phyloP scores from a whole-genome alignment of 306 rosid species.

The Senna tora region DNA sequence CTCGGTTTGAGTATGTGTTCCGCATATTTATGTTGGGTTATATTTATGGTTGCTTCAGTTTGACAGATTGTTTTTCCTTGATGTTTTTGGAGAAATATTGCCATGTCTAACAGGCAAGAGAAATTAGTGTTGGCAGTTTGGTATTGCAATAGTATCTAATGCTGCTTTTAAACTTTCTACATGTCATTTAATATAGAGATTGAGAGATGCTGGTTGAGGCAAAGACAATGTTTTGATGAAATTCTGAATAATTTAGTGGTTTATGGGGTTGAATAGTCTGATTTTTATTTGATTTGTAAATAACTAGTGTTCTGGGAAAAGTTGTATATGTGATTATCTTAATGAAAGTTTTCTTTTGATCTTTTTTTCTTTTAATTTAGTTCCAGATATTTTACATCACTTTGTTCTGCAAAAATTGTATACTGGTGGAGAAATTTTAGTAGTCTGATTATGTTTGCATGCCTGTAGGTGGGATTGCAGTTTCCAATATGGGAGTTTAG shows the following conservation, averaged over 20 bases:
- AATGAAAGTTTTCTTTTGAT: no score
- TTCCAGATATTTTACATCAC: constrained; percentile 8
- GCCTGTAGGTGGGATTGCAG: constrained; percentile 95
- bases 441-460: constrained; percentile 34
- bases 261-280: neutral
- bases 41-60: constrained; percentile 21
- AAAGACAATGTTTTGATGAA: neutral
- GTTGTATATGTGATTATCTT: neutral
- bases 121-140: constrained; percentile 24
- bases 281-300: constrained; percentile 2
- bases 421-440: neutral
- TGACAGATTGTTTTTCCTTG: constrained; percentile 30
- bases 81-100: constrained; percentile 19
- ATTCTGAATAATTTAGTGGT: neutral
- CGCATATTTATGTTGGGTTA: constrained; percentile 33
- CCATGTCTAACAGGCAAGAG: constrained; percentile 5
- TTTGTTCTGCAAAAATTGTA: neutral
- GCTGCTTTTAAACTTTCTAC: neutral
- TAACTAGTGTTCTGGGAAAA: neutral
- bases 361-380: neutral
- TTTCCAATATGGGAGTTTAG: constrained; percentile 90
- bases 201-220: neutral
- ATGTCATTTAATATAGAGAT: neutral
- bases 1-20: constrained; percentile 99
- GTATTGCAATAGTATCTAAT: constrained; percentile 22